Conservation (phyloP, 306 rosid species). For the Vigna nakashimae region DNA sequence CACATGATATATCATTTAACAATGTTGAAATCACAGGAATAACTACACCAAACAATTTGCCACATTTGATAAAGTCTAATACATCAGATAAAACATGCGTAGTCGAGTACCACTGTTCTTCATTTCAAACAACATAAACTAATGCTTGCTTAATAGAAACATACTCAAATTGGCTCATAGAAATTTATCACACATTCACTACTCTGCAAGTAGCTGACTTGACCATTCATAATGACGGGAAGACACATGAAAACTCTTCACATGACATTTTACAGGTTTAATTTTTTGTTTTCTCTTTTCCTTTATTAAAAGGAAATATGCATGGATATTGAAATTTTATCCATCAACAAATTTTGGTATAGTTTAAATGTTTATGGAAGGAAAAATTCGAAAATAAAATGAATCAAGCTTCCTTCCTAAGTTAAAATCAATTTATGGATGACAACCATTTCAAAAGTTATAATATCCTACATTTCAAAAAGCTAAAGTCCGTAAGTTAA, state of each 20-base stretch:
- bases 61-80: not conserved
- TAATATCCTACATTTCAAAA: not conserved
- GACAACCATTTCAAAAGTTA: not conserved
- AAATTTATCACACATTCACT: not conserved
- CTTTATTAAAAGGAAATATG: not conserved
- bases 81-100: not conserved
- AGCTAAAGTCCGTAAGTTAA: not conserved
- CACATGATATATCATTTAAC: not conserved
- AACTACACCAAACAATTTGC: constrained; percentile 8
- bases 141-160: constrained; percentile 4
- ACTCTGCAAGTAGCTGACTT: not conserved
- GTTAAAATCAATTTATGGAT: not conserved
- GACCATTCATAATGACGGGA: not conserved
- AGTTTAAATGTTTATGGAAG: not conserved
- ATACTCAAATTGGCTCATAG: not conserved
- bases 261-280: not conserved
- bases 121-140: constrained; percentile 27
- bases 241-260: not conserved
- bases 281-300: not conserved
- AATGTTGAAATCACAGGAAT: constrained; percentile 27
- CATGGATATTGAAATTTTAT: not conserved
- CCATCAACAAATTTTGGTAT: not conserved
- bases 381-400: not conserved
- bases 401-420: not conserved
- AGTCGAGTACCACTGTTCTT: constrained; percentile 9